These are phyloP conservation scores for Chenopodium album DNA, from an alignment of 148 eudicot genomes.

Conservation along the genomic window DNA sequence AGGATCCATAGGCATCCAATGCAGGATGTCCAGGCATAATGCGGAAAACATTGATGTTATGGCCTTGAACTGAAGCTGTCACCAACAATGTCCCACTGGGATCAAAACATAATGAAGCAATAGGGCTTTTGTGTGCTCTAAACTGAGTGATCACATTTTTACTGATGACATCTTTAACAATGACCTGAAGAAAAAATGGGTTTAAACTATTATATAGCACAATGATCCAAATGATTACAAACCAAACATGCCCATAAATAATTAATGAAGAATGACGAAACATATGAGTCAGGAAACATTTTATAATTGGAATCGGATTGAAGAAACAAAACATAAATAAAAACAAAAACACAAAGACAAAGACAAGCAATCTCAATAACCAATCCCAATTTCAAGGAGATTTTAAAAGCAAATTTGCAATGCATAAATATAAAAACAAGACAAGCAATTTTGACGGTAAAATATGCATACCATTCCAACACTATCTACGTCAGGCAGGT, in stretches of 20 bases:
- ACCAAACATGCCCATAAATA: slow-evolving; percentile 10
- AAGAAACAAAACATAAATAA: background rate
- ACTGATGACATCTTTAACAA: slow-evolving; percentile 67
- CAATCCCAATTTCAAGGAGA: background rate
- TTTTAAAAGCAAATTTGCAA: background rate
- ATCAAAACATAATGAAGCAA: slow-evolving; percentile 81
- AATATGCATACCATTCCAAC: slow-evolving; percentile 67
- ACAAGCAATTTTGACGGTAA: background rate
- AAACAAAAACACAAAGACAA: too few relatives aligned
- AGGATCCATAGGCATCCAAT: slow-evolving; percentile 47
- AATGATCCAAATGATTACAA: background rate
- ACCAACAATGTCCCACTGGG: slow-evolving; percentile 84
- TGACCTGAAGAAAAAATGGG: slow-evolving; percentile 48
- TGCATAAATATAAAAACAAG: background rate
- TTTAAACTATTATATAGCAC: background rate
- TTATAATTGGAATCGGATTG: background rate
- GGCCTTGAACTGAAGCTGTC: slow-evolving; percentile 87
- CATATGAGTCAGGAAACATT: background rate
- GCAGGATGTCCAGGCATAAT: slow-evolving; percentile 50
- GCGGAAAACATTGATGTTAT: slow-evolving; percentile 77
- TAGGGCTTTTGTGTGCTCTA: slow-evolving; percentile 79
- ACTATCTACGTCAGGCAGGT: slow-evolving; percentile 46
- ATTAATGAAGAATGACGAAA: background rate
- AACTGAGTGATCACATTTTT: slow-evolving; percentile 78
- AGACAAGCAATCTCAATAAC: background rate